Base-by-base conservation (phyloP, 805 yeast species). In the Hanseniaspora pseudoguilliermondii region DNA sequence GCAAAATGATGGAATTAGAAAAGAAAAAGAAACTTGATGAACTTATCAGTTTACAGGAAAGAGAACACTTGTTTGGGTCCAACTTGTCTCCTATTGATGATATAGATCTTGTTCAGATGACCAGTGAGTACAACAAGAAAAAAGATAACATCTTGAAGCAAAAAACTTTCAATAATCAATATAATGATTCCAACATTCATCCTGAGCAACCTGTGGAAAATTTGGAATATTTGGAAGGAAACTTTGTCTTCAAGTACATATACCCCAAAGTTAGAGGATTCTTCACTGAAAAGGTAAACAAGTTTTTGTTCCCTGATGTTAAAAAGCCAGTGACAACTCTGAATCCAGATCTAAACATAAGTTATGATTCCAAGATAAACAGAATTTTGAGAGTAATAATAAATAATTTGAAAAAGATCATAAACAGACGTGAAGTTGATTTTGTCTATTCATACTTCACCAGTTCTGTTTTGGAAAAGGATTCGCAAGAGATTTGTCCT, bases 401-500 rank as follows among this genome's bases (percentile, higher is more conserved):
- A 35, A 29, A 38, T 3, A 21, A 18, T 11, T 10, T 46, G 7
- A 46, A 46, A 13, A 29, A 29, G 11, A 7, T 46, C 27, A 34
- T 34, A n/a, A 38, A 34, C 11, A 46, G 43, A 64, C 63, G 49
- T 63, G 69, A 61, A 57, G 5, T 59, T 60, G 1, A 48, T 9
- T 48, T 38, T 25, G 38, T 21, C 11, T 53, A 43, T 29, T 43
- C 42, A n/a, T 13, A 43, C 20, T 43, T 42, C 47, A 35, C 54
- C 16, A 48, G 43, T n/a, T 27, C 47, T 21, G 35, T 53, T 9
- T 29, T 53, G n/a, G 49, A 70, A 53, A 69, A 79, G 61, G 87
- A 82, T 60, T 77, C 87, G 0, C 80, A 80, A 58, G 74, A 78
- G 23, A 68, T 87, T 39, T 73, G 82, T 2, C 74, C 81, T n/a